Evolutionary conservation across 148 eudicot genomes (phyloP).

Genomic region (Pharnaceum exiguum): DNA sequence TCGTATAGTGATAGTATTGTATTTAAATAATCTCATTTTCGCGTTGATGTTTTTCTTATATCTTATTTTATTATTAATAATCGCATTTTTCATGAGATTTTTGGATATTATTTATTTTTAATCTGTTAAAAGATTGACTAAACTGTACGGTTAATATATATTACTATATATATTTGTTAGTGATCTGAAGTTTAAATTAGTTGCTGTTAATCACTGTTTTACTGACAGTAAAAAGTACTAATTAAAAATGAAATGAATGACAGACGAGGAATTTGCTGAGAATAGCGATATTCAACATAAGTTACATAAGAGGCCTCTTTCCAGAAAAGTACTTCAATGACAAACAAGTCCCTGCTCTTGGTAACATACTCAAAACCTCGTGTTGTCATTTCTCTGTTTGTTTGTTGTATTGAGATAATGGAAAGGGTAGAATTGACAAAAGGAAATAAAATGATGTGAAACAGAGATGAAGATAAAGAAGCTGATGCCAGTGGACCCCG

Average conservation of each 20-base stretch:
- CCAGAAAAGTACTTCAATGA: constrained; percentile 93
- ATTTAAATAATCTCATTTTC: background rate
- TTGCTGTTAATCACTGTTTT: background rate
- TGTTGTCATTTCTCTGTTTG: constrained; percentile 2
- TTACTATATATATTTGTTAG: no score
- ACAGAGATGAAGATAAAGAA: constrained; percentile 97
- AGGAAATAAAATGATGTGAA: no score
- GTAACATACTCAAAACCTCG: no score
- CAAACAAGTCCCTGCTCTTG: constrained; percentile 88
- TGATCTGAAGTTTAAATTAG: no score
- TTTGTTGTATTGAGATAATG: background rate
- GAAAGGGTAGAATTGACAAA: no score
- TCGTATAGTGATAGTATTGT: background rate
- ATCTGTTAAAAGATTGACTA: no score
- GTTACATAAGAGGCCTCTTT: constrained; percentile 91
- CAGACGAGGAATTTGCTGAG: constrained; percentile 96
- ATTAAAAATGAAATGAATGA: no score
- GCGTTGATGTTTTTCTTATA: no score
- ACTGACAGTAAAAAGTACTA: background rate
- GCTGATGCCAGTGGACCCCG: constrained; percentile 87
- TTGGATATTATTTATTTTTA: no score
- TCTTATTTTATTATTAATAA: no score
- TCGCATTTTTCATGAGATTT: no score
- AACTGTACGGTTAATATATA: no score
- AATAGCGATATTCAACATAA: constrained; percentile 89